Conservation (phyloP, 2,329 filamentous ascomycete genomes). For the Penicillium sp. region DNA sequence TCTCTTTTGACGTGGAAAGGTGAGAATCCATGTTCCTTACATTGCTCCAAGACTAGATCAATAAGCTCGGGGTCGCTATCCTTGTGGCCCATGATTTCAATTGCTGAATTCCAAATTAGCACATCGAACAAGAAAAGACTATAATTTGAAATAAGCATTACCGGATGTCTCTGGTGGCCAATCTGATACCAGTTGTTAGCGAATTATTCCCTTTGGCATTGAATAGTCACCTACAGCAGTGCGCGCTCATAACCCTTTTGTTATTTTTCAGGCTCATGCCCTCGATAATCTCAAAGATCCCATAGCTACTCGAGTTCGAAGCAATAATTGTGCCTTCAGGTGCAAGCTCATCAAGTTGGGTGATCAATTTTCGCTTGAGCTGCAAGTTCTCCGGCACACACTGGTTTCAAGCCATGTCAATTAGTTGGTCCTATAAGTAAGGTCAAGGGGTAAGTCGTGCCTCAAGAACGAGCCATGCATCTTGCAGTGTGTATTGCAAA, state of each 20-base stretch:
- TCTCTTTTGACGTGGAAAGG: constrained; percentile 38
- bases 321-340: constrained; percentile 42
- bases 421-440: not conserved
- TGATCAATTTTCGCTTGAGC: constrained; percentile 43
- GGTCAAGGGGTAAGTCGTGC: constrained; percentile 14
- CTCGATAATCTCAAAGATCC: constrained; percentile 45
- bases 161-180: constrained; percentile 42
- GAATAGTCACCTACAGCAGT: constrained; percentile 40
- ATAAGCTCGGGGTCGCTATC: constrained; percentile 33
- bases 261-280: constrained; percentile 35
- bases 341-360: constrained; percentile 41
- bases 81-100: constrained; percentile 42
- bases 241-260: constrained; percentile 43
- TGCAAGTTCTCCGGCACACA: constrained; percentile 46
- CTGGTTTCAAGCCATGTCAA: constrained; percentile 24
- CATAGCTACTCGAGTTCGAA: constrained; percentile 50
- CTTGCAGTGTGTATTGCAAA: constrained; percentile 22
- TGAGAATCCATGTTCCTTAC: constrained; percentile 34
- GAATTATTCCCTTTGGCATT: not conserved
- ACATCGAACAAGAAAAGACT: not conserved
- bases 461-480: constrained; percentile 40
- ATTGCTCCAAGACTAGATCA: constrained; percentile 29
- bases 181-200: constrained; percentile 21
- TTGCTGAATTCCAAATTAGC: constrained; percentile 18
- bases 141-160: constrained; percentile 7